Conservation (phyloP, 2,329 filamentous ascomycete species). For the Alternaria rosae region DNA sequence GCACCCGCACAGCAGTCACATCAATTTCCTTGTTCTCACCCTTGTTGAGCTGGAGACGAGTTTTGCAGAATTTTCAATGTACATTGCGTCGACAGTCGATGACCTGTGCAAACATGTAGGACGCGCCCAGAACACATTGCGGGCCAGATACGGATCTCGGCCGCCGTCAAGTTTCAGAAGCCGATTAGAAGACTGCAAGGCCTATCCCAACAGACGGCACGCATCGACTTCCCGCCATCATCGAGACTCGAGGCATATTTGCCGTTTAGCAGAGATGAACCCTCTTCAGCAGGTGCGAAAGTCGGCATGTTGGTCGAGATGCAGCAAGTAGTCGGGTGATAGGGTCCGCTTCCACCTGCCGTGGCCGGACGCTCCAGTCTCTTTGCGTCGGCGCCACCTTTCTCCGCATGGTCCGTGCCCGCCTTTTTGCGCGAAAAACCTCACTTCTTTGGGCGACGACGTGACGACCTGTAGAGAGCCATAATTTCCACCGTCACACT, state of each 20-base stretch:
- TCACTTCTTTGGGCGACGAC: constrained; percentile 20
- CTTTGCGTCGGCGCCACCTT: constrained; percentile 24
- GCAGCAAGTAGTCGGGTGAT: neutral
- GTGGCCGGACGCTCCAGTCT: constrained; percentile 1
- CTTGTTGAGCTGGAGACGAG: neutral
- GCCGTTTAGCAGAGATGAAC: neutral
- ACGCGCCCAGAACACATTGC: neutral
- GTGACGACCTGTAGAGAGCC: constrained; percentile 26
- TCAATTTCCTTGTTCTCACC: neutral
- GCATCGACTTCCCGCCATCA: neutral
- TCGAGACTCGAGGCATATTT: neutral
- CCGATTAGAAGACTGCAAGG: neutral
- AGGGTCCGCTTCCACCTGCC: constrained; percentile 4
- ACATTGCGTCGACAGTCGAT: neutral
- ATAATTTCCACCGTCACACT: constrained; percentile 19
- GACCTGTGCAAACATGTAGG: neutral
- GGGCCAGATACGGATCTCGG: neutral
- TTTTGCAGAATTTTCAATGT: neutral
- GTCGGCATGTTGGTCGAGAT: neutral
- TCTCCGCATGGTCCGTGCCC: constrained; percentile 31
- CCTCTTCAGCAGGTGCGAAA: neutral
- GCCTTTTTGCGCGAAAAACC: constrained; percentile 29
- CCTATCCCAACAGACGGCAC: constrained; percentile 1
- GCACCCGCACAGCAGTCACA: constrained; percentile 3
- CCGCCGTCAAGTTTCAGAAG: constrained; percentile 19